Base-by-base conservation (phyloP, 441 rosid species). In the Pelargonium myrrhifolium region DNA sequence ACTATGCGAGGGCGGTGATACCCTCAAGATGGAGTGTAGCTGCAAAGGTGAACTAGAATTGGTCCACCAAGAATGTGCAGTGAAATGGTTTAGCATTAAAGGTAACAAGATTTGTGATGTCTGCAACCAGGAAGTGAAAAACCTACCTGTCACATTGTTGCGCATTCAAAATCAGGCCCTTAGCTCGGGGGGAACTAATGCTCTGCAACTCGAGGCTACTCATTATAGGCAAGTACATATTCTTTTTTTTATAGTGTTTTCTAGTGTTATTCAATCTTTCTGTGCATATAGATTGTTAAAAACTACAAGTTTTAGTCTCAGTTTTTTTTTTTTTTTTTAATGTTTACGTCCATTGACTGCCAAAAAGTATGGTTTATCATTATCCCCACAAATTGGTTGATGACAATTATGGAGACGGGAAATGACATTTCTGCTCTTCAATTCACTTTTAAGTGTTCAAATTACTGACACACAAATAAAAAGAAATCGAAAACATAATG, bases 41-140 rank as follows among this genome's bases (percentile, higher is more conserved):
- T 94, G 99, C 86, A 94, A 87, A 83, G 99, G 99, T 0, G 99
- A 94, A 80, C 92, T 94, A 37, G 97, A 96, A 65, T 82, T 94
- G 71, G 98, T 96, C 6, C 99, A 92, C 78, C 88, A 86, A 85
- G 97, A 89, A 64, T 94, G 99, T 80, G 96, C 97, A 65, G 81
- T 92, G 22, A 94, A 94, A 83, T 94, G 99, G 99, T 94, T 92
- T 77, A 86, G 93, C 65, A 92, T 94, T 77, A 94, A 92, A 80
- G 99, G 99, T 42, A 94, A 88, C 85, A 90, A 89, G 75, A 94
- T 83, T 0, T 94, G 99, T 72, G 99, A 94, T 67, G 98, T 94
- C 17, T 94, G 99, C 82, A 89, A 85, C 75, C 89, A 94, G 81
- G 95, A 92, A 59, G 99, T 94, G 43, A 76, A 73, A 70, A 94